phyloP scores from a whole-genome alignment of 805 yeast species.

The Wickerhamomyces hampshirensis region DNA sequence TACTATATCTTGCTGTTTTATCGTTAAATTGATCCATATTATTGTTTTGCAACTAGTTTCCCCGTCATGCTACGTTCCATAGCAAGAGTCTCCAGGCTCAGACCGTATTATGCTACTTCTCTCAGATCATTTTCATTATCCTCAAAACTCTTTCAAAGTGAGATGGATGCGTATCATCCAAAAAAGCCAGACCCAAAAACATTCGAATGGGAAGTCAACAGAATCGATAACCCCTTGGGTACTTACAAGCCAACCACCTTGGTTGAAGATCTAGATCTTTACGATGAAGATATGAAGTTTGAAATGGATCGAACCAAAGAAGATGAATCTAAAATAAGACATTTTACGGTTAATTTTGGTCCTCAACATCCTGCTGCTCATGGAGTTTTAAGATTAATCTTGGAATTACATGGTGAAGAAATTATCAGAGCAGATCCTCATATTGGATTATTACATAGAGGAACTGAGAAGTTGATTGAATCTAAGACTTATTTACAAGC shows the following conservation, averaged over 20 bases:
- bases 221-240: constrained; percentile 39
- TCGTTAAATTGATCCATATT: not conserved
- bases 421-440: constrained; percentile 85
- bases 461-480: constrained; percentile 85
- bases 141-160: constrained; percentile 8
- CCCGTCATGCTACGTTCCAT: not conserved
- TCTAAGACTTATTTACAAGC: constrained; percentile 85
- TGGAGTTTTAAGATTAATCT: constrained; percentile 81
- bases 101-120: not conserved
- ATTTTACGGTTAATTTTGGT: constrained; percentile 85
- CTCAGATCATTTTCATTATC: not conserved
- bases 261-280: constrained; percentile 27
- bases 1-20: not conserved
- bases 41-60: not conserved
- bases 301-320: constrained; percentile 21
- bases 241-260: constrained; percentile 25
- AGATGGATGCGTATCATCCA: constrained; percentile 21
- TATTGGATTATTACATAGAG: constrained; percentile 82
- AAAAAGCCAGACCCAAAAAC: constrained; percentile 15
- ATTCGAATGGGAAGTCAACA: constrained; percentile 15
- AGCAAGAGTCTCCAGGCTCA: not conserved
- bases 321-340: constrained; percentile 54
- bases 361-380: constrained; percentile 96
- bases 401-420: constrained; percentile 87
- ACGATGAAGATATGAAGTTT: constrained; percentile 32